Percentiles rank a stretch among this genome's conserved stretches.
These are phyloP conservation scores for Exsudoporus frostii DNA, from an alignment of 768 basidiomycete species.

Conservation along the genomic window DNA sequence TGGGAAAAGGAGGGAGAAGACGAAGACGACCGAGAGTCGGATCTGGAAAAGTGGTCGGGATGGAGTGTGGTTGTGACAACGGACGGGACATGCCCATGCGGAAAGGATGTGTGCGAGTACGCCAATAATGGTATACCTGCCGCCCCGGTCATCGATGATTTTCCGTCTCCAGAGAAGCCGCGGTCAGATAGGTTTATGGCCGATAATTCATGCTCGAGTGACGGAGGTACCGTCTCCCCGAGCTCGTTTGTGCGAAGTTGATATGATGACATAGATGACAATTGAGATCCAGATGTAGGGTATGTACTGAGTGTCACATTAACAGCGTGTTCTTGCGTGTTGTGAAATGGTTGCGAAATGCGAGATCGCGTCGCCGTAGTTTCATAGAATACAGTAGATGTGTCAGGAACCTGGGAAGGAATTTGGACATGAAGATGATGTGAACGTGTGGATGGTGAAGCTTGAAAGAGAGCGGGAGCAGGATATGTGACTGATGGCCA, in stretches of 20 bases:
- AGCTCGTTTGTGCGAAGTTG: slow-evolving; percentile 22
- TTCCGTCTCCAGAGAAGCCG: slow-evolving; percentile 7
- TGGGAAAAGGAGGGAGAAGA: slow-evolving; percentile 17
- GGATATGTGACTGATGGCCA: slow-evolving; percentile 43
- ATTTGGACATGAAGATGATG: slow-evolving; percentile 30
- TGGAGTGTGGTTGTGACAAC: slow-evolving; percentile 45
- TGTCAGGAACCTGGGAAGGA: slow-evolving; percentile 35
- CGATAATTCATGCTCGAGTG: slow-evolving; percentile 24
- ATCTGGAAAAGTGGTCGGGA: slow-evolving; percentile 12
- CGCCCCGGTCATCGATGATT: background rate
- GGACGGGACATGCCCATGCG: slow-evolving; percentile 50
- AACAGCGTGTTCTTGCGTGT: slow-evolving; percentile 20
- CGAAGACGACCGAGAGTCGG: slow-evolving; percentile 9
- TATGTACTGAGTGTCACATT: slow-evolving; percentile 27
- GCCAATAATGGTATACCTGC: slow-evolving; percentile 12
- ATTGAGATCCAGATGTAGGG: slow-evolving; percentile 31
- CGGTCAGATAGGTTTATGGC: slow-evolving; percentile 19
- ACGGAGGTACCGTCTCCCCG: slow-evolving; percentile 6
- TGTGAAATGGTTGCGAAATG: slow-evolving; percentile 17
- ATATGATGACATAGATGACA: slow-evolving; percentile 34
- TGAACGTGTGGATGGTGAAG: slow-evolving; percentile 32
- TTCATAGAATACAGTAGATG: slow-evolving; percentile 68
- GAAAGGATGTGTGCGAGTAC: slow-evolving; percentile 24
- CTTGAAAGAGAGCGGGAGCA: slow-evolving; percentile 50
- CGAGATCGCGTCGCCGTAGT: slow-evolving; percentile 41